Conservation (phyloP, 768 basidiomycete genomes). For the Gloeostereum incarnatum region DNA sequence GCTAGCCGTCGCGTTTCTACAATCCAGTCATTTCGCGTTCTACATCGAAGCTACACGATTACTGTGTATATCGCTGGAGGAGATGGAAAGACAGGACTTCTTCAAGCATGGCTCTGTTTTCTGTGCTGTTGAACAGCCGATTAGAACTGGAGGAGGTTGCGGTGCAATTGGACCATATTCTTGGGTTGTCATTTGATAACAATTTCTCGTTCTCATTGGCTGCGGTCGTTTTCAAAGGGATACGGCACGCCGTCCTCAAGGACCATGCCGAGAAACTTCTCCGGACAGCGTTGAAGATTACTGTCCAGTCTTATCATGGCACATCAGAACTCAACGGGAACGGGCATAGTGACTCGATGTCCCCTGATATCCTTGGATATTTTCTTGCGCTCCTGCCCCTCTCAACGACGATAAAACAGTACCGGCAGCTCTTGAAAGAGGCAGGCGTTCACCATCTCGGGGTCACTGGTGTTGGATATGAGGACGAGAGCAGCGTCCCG, state of each 20-base stretch:
- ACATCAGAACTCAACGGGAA: no score
- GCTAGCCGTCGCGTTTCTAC: constrained; percentile 78
- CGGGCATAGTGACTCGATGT: constrained; percentile 6
- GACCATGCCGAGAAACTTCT: constrained; percentile 54
- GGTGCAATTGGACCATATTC: constrained; percentile 59
- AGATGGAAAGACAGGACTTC: constrained; percentile 48
- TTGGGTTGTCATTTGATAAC: constrained; percentile 68
- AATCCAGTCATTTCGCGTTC: constrained; percentile 65
- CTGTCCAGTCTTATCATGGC: constrained; percentile 35
- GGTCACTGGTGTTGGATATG: constrained; percentile 28
- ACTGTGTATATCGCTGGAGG: constrained; percentile 54
- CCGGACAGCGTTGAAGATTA: constrained; percentile 53
- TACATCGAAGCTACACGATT: constrained; percentile 63
- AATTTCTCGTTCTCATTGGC: constrained; percentile 80
- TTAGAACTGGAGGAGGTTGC: constrained; percentile 57
- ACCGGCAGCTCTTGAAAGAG: constrained; percentile 54
- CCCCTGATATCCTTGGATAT: constrained; percentile 66
- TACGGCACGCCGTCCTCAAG: constrained; percentile 58
- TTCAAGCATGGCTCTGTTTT: constrained; percentile 45
- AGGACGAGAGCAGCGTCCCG: constrained; percentile 33
- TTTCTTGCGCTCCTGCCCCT: constrained; percentile 72
- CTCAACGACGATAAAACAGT: constrained; percentile 46
- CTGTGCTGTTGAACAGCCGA: constrained; percentile 56
- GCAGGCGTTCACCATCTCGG: constrained; percentile 43
- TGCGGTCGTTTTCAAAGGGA: constrained; percentile 78